phyloP scores from a whole-genome alignment of 108 stramenopile genomes.

The Aurantiochytrium sp. region DNA sequence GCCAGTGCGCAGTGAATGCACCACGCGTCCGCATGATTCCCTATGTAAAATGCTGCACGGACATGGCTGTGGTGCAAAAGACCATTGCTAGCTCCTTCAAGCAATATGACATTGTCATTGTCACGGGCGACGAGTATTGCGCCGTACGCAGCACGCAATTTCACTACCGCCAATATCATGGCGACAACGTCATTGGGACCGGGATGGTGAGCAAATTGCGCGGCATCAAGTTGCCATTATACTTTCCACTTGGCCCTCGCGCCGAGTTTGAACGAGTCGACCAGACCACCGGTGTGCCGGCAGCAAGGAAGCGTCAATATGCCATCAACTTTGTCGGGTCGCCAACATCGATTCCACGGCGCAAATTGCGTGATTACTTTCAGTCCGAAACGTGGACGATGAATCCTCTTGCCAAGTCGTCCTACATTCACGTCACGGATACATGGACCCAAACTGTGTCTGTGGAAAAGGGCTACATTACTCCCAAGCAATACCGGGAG shows the following conservation, averaged over 20 bases:
- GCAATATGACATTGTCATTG: slow-evolving; percentile 8
- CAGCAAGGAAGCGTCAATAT: neutral
- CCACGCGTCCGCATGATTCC: slow-evolving; percentile 7
- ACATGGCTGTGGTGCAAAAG: neutral
- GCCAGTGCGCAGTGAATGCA: neutral
- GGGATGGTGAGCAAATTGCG: neutral
- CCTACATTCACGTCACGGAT: slow-evolving; percentile 4
- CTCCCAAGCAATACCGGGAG: slow-evolving; percentile 22
- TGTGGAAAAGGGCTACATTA: neutral
- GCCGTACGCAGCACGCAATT: neutral
- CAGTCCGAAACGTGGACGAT: neutral
- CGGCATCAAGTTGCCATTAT: neutral
- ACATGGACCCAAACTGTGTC: neutral
- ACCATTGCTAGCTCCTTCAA: neutral
- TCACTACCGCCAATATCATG: neutral
- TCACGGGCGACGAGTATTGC: slow-evolving; percentile 14
- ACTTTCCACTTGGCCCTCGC: neutral
- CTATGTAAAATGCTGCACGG: neutral
- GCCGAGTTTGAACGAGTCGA: neutral
- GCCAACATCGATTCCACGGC: neutral
- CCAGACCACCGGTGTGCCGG: neutral
- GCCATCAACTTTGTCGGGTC: neutral
- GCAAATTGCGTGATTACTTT: neutral
- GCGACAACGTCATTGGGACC: neutral
- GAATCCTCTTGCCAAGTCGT: neutral